Percentiles rank a stretch among this genome's conserved stretches.
Evolutionary conservation across 192 early-diverging fungal species (phyloP).

Genomic region (Mortierella alpina): DNA sequence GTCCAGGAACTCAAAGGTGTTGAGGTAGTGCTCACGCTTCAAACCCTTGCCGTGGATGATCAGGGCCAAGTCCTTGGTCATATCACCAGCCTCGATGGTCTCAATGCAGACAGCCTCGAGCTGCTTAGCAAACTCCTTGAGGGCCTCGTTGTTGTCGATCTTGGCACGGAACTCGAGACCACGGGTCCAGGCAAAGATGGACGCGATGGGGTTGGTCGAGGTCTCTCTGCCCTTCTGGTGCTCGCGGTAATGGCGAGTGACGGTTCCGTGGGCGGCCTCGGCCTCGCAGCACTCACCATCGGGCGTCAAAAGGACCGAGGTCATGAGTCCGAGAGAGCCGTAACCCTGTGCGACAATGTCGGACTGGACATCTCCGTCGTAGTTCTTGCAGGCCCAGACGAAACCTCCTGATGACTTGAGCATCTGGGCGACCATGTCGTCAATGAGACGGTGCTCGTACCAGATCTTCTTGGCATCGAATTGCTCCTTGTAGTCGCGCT

Average conservation of each 20-base stretch:
- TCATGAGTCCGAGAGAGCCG: conserved; percentile 96
- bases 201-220: conserved; percentile 97
- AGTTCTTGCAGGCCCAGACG: conserved; percentile 96
- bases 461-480: conserved; percentile 91
- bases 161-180: conserved; percentile 96
- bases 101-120: conserved; percentile 92
- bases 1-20: conserved; percentile 90
- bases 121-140: conserved; percentile 79
- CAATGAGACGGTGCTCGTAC: conserved; percentile 98
- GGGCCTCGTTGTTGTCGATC: conserved; percentile 85
- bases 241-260: conserved; percentile 94
- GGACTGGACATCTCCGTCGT: conserved; percentile 96
- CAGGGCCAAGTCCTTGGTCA: conserved; percentile 99
- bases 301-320: conserved; percentile 93
- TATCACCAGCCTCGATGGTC: conserved; percentile 84
- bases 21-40: conserved; percentile 89
- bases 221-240: conserved; percentile 98
- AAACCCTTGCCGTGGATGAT: conserved; percentile 90
- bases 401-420: conserved; percentile 95
- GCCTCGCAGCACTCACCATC: conserved; percentile 93
- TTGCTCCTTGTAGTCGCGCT: conserved; percentile 81
- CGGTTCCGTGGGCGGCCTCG: conserved; percentile 98
- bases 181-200: conserved; percentile 96
- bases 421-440: conserved; percentile 99
- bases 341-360: conserved; percentile 97